Base-by-base conservation (phyloP, 306 rosid species). In the Rosa persica region DNA sequence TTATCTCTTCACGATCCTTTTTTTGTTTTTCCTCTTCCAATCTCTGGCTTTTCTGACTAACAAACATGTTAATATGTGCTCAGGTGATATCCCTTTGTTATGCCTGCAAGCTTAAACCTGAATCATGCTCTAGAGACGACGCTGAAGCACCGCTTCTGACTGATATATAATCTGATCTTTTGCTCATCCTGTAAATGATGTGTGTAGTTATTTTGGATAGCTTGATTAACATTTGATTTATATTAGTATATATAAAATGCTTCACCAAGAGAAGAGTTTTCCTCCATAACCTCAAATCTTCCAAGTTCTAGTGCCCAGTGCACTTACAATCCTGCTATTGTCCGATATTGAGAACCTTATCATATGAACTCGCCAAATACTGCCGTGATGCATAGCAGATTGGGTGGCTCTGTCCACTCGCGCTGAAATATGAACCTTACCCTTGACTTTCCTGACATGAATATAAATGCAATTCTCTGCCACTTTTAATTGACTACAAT, bases 31-130 rank as follows among this genome's bases (percentile, higher is more conserved):
- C 67, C 5, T 13, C 54, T 64, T 65, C 46, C 67, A 22, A 8
- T 51, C 51, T 6, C 46, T 57, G 55, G 30, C 16, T 38, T 62
- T 23, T 36, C 10, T 3, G 34, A 22, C 64, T 57, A 22, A 57
- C 30, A 57, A 57, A 8, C 30, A 22, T 57, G 64, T 10, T 57
- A 20, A 54, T 20, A 20, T 57, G 13, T 22, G 64, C 64, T 75
- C 82, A 90, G 96, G 84, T 88, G 57, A 77, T 88, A 74, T 85
- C 96, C 39, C 80, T 93, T 23, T 80, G 87, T 79, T 83, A 79
- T 79, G 89, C 92, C 43, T 90, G 92, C 80, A 6, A 85, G 51
- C 81, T 93, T 58, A 81, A 82, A 61, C 76, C 67, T 67, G 78
- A 79, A 1, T 52, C 46, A 27, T 60, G 12, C 65, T 78, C 80